Percentiles rank a stretch among this genome's conserved stretches.
phyloP scores from a whole-genome alignment of 2,329 filamentous ascomycete genomes.

The Alternaria arbusti region DNA sequence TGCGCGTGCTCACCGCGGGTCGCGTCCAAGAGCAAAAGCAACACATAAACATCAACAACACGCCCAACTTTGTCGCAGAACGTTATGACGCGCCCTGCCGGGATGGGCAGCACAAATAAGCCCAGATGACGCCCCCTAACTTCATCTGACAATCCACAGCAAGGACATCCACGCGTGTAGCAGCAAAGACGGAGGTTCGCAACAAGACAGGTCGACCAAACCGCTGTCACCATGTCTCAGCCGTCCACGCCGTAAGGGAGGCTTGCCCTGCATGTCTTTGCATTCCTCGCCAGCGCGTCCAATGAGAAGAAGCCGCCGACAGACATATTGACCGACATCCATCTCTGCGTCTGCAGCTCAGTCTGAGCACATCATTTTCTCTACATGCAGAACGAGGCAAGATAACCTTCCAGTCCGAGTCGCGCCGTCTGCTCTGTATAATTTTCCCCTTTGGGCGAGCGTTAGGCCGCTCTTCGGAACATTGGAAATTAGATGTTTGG shows the following conservation, averaged over 20 bases:
- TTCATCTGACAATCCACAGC: not conserved
- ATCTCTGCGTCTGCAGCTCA: conserved; percentile 1
- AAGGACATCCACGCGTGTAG: not conserved
- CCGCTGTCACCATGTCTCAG: conserved; percentile 22
- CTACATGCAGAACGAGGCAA: not conserved
- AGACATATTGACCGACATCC: not conserved
- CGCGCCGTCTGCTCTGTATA: conserved; percentile 12
- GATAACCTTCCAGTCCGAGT: not conserved
- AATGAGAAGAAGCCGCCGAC: conserved; percentile 2
- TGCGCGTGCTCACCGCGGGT: not conserved
- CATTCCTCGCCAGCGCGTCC: conserved; percentile 17
- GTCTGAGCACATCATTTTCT: not conserved
- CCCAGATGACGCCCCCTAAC: not conserved
- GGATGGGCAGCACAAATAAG: not conserved
- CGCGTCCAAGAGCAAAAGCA: conserved; percentile 1
- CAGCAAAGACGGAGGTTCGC: not conserved
- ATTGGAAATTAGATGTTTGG: conserved; percentile 35
- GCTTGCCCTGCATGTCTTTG: conserved; percentile 23
- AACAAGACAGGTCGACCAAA: not conserved
- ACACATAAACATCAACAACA: not conserved
- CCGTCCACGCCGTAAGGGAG: conserved; percentile 21
- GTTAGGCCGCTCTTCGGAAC: conserved; percentile 28
- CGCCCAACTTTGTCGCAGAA: not conserved
- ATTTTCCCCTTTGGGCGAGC: conserved; percentile 15
- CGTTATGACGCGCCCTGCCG: not conserved